These are phyloP conservation scores for Sclerotinia nivalis DNA, from an alignment of 2,329 filamentous ascomycete species.

Conservation along the genomic window DNA sequence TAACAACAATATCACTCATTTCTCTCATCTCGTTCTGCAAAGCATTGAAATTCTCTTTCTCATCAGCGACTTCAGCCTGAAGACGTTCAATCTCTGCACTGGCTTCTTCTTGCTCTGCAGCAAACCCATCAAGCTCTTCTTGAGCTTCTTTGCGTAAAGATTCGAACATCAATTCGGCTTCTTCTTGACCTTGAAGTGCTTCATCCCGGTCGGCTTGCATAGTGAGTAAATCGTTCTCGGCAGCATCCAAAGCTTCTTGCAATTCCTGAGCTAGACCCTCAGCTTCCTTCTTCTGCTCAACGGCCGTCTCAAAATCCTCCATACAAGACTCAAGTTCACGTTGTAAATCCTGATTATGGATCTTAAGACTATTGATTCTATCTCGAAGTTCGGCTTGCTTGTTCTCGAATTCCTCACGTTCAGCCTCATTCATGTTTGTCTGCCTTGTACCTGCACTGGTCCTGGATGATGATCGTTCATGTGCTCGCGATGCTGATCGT, in stretches of 20 bases:
- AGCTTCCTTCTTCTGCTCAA: constrained; percentile 61
- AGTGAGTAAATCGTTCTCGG: constrained; percentile 75
- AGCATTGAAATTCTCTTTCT: constrained; percentile 85
- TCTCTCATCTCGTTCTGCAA: constrained; percentile 91
- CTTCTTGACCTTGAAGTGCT: constrained; percentile 65
- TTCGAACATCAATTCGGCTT: constrained; percentile 61
- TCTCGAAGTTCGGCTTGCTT: constrained; percentile 83
- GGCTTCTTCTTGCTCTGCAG: constrained; percentile 72
- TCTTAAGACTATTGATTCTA: constrained; percentile 78
- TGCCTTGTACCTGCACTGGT: constrained; percentile 49
- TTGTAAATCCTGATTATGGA: constrained; percentile 87
- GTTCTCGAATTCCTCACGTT: constrained; percentile 83
- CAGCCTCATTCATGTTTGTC: constrained; percentile 63
- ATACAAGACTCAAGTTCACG: constrained; percentile 78
- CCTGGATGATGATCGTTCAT: constrained; percentile 71
- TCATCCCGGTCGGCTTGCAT: constrained; percentile 86
- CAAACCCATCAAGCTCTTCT: constrained; percentile 65
- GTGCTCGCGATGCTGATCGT: constrained; percentile 84
- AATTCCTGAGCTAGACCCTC: constrained; percentile 62
- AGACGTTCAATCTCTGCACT: constrained; percentile 69
- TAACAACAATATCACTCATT: constrained; percentile 81
- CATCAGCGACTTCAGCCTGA: constrained; percentile 70
- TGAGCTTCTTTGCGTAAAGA: constrained; percentile 63
- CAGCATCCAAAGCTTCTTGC: constrained; percentile 78
- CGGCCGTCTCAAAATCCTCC: constrained; percentile 74